Base-by-base conservation (phyloP, 2,329 filamentous ascomycete genomes). In the Colletotrichum orchidophilum region DNA sequence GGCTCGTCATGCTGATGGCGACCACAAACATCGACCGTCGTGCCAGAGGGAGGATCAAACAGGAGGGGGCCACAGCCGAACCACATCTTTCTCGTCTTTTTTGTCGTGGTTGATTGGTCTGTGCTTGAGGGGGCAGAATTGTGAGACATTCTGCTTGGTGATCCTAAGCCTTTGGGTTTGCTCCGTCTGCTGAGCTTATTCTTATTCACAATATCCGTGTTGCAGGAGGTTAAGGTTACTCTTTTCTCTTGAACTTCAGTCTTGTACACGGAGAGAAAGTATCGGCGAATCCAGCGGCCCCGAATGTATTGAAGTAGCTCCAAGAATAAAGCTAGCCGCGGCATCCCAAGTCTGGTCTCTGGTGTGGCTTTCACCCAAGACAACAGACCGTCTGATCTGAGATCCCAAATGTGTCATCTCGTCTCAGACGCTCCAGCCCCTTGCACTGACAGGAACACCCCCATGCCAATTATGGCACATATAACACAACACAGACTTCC, bases 351-450 rank as follows among this genome's bases (percentile, higher is more conserved):
- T 50, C 27, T 60, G 33, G 42, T 50, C 27, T 60, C 6, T n/a
- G n/a, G 35, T 6, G 21, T 33, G 57, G 63, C 57, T 64, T 62
- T 67, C 50, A 68, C 63, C 52, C 60, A 69, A 71, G 69, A 70
- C 69, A 63, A 42, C 59, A 58, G 63, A 64, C 72, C 70, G 66
- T 73, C 72, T 66, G 72, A 73, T 73, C 72, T 64, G 62, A 72
- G 61, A 49, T 57, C 59, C 63, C 59, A 57, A 65, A 72, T 73
- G 72, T 73, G 69, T 73, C 70, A 73, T 66, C 72, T 70, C 61
- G 72, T 73, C 72, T 73, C 63, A 66, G 69, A 61, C 70, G 55
- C 59, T 63, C 57, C 67, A 59, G 42, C 62, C 68, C 64, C 60
- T 52, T 61, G 46, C 52, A 66, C 58, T 35, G 55, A 60, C 63